Base-by-base conservation (phyloP, 2,329 filamentous ascomycete genomes). In the Colletotrichum echinochloae region DNA sequence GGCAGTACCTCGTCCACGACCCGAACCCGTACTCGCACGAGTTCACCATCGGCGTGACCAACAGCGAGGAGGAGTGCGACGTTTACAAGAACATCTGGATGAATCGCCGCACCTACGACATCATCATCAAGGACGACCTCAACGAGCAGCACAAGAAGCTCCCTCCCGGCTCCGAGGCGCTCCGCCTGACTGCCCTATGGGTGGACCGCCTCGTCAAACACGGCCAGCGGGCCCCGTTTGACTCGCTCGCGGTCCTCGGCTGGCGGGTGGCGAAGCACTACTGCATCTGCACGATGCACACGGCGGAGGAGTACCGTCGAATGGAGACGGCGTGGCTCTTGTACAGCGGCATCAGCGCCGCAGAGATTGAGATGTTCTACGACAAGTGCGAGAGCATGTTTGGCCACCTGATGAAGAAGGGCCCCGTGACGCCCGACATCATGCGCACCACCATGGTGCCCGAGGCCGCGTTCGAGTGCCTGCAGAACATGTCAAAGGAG, bases 41-140 rank as follows among this genome's bases (percentile, higher is more conserved):
- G 54, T 72, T 56, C 60, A 18, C 14, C 1, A 44, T 64, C 33
- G 71, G 71, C 23, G 63, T 73, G 18, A 73, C 71, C 37, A 48
- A 35, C 49, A 49, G 14, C 28, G 9, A 44, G 28, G 41, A 51
- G 5, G 60, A 72, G 60, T 35, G 59, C 30, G 41, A 51, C 5
- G 14, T 73, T 6, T 73, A 65, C 60, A 41, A 61, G 39, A 60
- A 59, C 44, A 52, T 73, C 35, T 73, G 71, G 71, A 44, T 72
- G 60, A 33, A 28, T 20, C 44, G n/a, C 5, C n/a, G 49, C 23
- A 28, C 48, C 5, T 66, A 68, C 64, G 33, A 63, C 5, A 12
- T 56, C 14, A 44, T 62, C 28, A 57, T 70, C 55, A 54, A 48
- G 7, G 30, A 41, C 8, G 37, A 57, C 28, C 51, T 63, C 33